These are phyloP conservation scores for Aureobasidium pullulans DNA, from an alignment of 2,329 filamentous ascomycete genomes.

Conservation along the genomic window DNA sequence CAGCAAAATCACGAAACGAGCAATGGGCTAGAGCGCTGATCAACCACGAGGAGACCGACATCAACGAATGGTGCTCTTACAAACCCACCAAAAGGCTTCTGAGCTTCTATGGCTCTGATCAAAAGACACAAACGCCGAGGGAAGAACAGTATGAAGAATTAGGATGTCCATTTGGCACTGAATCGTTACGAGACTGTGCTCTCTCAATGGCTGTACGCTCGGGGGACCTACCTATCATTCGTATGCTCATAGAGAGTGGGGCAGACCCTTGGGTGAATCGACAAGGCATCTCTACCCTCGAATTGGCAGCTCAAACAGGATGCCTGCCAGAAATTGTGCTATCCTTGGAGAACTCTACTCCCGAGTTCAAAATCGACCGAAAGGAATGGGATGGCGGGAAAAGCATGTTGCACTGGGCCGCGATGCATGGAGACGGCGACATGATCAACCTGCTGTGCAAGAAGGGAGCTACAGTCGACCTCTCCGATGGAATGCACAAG, in stretches of 20 bases:
- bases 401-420: constrained; percentile 4
- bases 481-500: not conserved
- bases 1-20: not conserved
- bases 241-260: not conserved
- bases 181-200: not conserved
- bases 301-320: not conserved
- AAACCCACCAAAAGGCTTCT: not conserved
- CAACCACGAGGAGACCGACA: not conserved
- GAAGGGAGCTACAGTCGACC: not conserved
- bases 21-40: not conserved
- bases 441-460: not conserved
- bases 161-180: not conserved
- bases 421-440: not conserved
- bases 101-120: not conserved
- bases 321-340: not conserved
- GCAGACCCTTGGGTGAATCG: constrained; percentile 10
- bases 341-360: not conserved
- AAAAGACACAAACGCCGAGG: not conserved
- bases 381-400: not conserved
- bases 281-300: not conserved
- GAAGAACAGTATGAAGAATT: constrained; percentile 9
- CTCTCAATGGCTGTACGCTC: not conserved
- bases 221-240: not conserved
- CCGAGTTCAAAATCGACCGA: not conserved
- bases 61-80: constrained; percentile 9